Conservation (phyloP, 1,284 basidiomycete genomes). For the Mrakiaceae sp. region DNA sequence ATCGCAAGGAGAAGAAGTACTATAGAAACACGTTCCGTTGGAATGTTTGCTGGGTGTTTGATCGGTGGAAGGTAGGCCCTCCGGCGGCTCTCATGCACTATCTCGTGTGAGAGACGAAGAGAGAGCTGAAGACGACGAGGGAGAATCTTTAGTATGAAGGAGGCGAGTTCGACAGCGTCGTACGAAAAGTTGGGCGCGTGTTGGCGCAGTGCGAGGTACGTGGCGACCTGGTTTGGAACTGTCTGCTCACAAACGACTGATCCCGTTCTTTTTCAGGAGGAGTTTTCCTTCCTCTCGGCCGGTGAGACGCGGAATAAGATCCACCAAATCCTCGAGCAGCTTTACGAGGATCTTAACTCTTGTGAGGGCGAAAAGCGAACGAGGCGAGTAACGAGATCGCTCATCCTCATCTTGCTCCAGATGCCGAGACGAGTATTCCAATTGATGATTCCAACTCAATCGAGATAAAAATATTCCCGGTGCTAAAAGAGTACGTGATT, state of each 20-base stretch:
- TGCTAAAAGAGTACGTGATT: constrained; percentile 52
- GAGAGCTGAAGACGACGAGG: not conserved
- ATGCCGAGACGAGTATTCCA: constrained; percentile 83
- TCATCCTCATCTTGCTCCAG: no score
- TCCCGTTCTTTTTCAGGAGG: constrained; percentile 48
- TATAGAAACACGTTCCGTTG: constrained; percentile 82
- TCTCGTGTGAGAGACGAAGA: not conserved
- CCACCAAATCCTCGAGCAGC: constrained; percentile 81
- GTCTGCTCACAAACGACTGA: not conserved
- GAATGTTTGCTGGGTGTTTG: constrained; percentile 95
- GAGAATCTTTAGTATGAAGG: constrained; percentile 4
- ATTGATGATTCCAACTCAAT: constrained; percentile 84
- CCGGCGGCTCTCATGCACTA: no score
- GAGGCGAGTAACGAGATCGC: no score
- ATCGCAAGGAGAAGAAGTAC: constrained; percentile 47
- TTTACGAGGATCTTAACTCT: constrained; percentile 94
- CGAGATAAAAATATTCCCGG: constrained; percentile 85
- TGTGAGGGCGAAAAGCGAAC: constrained; percentile 29
- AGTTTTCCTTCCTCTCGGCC: constrained; percentile 75
- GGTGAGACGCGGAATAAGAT: constrained; percentile 58
- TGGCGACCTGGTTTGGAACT: not conserved
- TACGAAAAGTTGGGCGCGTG: constrained; percentile 85
- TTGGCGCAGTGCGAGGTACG: constrained; percentile 75
- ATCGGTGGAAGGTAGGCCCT: constrained; percentile 41
- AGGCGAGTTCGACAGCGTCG: constrained; percentile 71